Evolutionary conservation across 2,329 filamentous ascomycete species (phyloP).

Genomic region (Penicillium digitatum): DNA sequence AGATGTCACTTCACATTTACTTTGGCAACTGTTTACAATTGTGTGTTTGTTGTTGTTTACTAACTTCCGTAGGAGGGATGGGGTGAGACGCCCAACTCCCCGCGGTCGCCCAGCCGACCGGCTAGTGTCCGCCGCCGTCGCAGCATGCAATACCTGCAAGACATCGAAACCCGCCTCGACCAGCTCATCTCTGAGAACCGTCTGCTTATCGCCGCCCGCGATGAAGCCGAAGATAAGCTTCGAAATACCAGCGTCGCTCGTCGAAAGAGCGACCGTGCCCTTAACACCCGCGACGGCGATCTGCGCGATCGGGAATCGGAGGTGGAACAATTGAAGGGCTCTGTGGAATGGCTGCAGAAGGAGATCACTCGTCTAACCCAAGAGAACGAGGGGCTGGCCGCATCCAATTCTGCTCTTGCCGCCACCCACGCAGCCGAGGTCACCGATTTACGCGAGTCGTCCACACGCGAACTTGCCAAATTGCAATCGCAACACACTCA

Average conservation of each 20-base stretch:
- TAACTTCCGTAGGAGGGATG: conserved; percentile 70
- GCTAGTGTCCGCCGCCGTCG: conserved; percentile 95
- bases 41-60: conserved; percentile 27
- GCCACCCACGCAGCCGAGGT: conserved; percentile 69
- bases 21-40: conserved; percentile 8
- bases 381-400: conserved; percentile 73
- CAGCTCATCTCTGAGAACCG: conserved; percentile 82
- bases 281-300: conserved; percentile 63
- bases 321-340: conserved; percentile 75
- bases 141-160: conserved; percentile 88
- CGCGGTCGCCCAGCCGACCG: conserved; percentile 86
- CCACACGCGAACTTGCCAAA: conserved; percentile 65
- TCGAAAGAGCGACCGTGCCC: conserved; percentile 53
- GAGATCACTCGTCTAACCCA: conserved; percentile 78
- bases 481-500: conserved; percentile 61
- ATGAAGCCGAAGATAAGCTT: conserved; percentile 63
- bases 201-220: conserved; percentile 67
- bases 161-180: conserved; percentile 81
- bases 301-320: conserved; percentile 80
- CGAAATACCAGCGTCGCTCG: conserved; percentile 54
- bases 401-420: conserved; percentile 72
- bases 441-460: conserved; percentile 60
- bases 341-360: conserved; percentile 73
- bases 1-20: conserved; percentile 47
- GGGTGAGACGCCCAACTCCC: conserved; percentile 79